Conservation (phyloP, 2,329 filamentous ascomycete genomes). For the Phialophora expanda region DNA sequence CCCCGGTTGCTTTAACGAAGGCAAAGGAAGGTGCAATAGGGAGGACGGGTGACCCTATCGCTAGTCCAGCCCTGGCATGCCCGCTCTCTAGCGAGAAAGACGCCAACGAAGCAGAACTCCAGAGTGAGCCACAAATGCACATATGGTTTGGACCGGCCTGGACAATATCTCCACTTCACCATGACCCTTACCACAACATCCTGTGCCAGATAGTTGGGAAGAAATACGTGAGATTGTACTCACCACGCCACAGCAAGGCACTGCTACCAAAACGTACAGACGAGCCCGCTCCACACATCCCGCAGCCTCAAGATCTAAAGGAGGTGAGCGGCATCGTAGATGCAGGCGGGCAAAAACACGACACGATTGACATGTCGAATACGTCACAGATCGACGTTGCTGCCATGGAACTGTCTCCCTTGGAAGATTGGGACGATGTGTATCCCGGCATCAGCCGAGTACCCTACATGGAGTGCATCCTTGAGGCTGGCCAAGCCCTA, state of each 20-base stretch:
- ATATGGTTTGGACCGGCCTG: slow-evolving; percentile 89
- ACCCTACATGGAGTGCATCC: slow-evolving; percentile 73
- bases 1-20: slow-evolving; percentile 52
- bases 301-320: slow-evolving; percentile 12
- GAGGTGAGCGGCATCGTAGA: neutral
- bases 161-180: slow-evolving; percentile 91
- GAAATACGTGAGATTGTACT: slow-evolving; percentile 91
- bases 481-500: slow-evolving; percentile 80
- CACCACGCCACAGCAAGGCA: slow-evolving; percentile 63
- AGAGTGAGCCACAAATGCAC: slow-evolving; percentile 64
- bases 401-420: slow-evolving; percentile 62
- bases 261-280: slow-evolving; percentile 65
- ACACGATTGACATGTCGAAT: slow-evolving; percentile 84
- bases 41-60: slow-evolving; percentile 23
- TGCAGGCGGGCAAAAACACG: slow-evolving; percentile 58
- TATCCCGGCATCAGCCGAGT: slow-evolving; percentile 65
- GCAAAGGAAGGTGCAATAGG: slow-evolving; percentile 17
- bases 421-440: slow-evolving; percentile 50
- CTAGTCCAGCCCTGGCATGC: slow-evolving; percentile 32
- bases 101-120: slow-evolving; percentile 33
- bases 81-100: slow-evolving; percentile 17
- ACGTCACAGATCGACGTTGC: slow-evolving; percentile 81
- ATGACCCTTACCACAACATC: slow-evolving; percentile 92
- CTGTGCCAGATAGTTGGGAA: slow-evolving; percentile 85
- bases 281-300: slow-evolving; percentile 36